Conservation (phyloP, 2,329 filamentous ascomycete species). For the Neospermospora avenae region DNA sequence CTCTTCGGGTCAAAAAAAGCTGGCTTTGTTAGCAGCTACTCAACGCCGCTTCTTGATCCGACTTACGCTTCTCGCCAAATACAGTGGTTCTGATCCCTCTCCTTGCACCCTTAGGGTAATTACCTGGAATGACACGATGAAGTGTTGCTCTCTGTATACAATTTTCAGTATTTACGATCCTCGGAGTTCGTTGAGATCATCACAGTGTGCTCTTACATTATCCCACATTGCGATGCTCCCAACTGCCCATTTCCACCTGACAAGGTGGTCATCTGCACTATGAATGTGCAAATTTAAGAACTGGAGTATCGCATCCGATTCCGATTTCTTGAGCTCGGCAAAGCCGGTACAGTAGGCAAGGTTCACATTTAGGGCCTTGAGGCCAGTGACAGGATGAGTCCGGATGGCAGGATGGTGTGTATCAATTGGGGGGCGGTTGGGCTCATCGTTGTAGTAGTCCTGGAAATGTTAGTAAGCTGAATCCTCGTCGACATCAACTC, state of each 20-base stretch:
- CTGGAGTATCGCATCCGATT: constrained; percentile 25
- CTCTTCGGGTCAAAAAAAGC: constrained; percentile 29
- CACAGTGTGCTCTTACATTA: constrained; percentile 18
- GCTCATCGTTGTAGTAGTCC: constrained; percentile 26
- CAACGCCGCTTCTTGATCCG: neutral
- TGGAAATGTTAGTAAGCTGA: neutral
- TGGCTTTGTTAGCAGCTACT: no score
- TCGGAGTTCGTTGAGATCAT: no score
- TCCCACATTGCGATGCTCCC: constrained; percentile 31
- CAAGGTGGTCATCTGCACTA: constrained; percentile 28
- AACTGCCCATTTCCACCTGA: constrained; percentile 31
- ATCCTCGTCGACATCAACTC: neutral
- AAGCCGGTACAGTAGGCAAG: constrained; percentile 24
- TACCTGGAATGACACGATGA: constrained; percentile 29
- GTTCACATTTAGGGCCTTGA: constrained; percentile 30
- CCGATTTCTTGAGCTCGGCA: constrained; percentile 29
- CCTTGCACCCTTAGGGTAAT: constrained; percentile 18
- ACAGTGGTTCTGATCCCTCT: constrained; percentile 28
- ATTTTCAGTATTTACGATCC: constrained; percentile 9
- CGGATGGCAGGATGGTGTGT: constrained; percentile 32
- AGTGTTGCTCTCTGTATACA: constrained; percentile 19
- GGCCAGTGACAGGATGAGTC: constrained; percentile 32
- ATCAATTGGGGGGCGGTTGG: constrained; percentile 31
- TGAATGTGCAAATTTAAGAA: constrained; percentile 28
- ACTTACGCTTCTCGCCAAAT: constrained; percentile 31